Evolutionary conservation across 2,329 filamentous ascomycete species (phyloP), one percentile per base, ranked within the genome.

Genomic region (Macrophomina phaseolina): DNA sequence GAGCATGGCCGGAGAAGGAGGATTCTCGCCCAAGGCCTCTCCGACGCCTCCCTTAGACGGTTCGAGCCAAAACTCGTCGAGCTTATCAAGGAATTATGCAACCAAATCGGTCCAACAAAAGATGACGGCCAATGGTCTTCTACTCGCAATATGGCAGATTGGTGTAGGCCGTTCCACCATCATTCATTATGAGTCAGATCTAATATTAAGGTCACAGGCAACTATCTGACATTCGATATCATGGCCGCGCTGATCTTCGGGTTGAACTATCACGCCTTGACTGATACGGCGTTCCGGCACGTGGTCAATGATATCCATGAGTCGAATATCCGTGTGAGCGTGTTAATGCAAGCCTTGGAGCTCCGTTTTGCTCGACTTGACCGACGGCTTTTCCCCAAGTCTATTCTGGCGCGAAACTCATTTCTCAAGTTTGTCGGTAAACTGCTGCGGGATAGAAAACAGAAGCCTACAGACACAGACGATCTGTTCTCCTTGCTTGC

Each of bases 171-270:
- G 30, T 32, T 4, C 30, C 28, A 32, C 8, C 49, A 34, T n/a
- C n/a, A 34, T 34, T 16, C 30, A 7, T 30, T 30, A 12, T 4
- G 5, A 34, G 49, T 34, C 49, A 9, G 34, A 34, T 5, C 28
- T 52, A 30, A 34, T 30, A 36, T 32, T 4, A 16, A 30, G 12
- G 28, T n/a, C 3, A n/a, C 30, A 52, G 49, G 49, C 49, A 34
- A 52, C 49, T 52, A 52, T 34, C 71, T 85, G 36, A 79, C 81
- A 11, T 82, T 85, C 68, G 84, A 86, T 66, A 80, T 85, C 67
- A 85, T 86, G 80, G 81, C 81, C 14, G 81, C 84, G 68, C 70
- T 83, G 32, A 79, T 78, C 32, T 81, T 82, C 70, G 80, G 80
- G 2, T 80, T 82, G 71, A 73, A 79, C 49, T 81, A 83, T 69